These are phyloP conservation scores for Hortaea werneckii DNA, from an alignment of 2,329 filamentous ascomycete species.

Conservation along the genomic window DNA sequence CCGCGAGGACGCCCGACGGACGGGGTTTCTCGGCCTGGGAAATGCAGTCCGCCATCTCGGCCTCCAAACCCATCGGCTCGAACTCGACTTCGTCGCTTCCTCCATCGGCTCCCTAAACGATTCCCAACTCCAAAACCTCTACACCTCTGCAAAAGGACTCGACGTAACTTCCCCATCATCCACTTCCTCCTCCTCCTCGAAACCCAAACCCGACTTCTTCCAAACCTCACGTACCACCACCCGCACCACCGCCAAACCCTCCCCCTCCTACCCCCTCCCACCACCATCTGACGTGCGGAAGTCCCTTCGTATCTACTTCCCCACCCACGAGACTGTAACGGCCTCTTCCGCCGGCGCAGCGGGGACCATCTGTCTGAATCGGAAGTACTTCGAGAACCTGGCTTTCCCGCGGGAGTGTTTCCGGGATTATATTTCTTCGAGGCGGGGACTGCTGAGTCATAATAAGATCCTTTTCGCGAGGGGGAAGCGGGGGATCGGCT, in stretches of 20 bases:
- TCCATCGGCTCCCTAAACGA: slow-evolving; percentile 70
- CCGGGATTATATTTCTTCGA: slow-evolving; percentile 63
- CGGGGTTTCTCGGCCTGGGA: slow-evolving; percentile 66
- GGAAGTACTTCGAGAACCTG: slow-evolving; percentile 57
- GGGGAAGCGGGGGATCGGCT: slow-evolving; percentile 17
- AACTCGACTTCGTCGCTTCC: slow-evolving; percentile 61
- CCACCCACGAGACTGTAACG: slow-evolving; percentile 53
- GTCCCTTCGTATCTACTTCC: slow-evolving; percentile 68
- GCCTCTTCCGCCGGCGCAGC: slow-evolving; percentile 38
- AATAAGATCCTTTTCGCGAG: slow-evolving; percentile 51
- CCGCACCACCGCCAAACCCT: slow-evolving; percentile 9
- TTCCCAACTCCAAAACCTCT: slow-evolving; percentile 52
- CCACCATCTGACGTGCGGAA: slow-evolving; percentile 30
- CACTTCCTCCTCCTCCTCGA: slow-evolving; percentile 5
- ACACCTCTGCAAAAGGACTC: slow-evolving; percentile 47
- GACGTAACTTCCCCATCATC: slow-evolving; percentile 13
- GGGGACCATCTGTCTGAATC: slow-evolving; percentile 73
- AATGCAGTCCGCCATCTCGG: slow-evolving; percentile 55
- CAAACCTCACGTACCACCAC: slow-evolving; percentile 3
- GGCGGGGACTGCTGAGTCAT: slow-evolving; percentile 70
- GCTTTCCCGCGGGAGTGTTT: slow-evolving; percentile 64
- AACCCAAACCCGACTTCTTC: slow-evolving; percentile 18
- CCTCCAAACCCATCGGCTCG: slow-evolving; percentile 31
- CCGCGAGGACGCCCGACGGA: slow-evolving; percentile 34
- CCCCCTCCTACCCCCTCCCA: too few relatives aligned